phyloP scores from a whole-genome alignment of 2,329 filamentous ascomycete species.

The Hymenoscyphus occultus region DNA sequence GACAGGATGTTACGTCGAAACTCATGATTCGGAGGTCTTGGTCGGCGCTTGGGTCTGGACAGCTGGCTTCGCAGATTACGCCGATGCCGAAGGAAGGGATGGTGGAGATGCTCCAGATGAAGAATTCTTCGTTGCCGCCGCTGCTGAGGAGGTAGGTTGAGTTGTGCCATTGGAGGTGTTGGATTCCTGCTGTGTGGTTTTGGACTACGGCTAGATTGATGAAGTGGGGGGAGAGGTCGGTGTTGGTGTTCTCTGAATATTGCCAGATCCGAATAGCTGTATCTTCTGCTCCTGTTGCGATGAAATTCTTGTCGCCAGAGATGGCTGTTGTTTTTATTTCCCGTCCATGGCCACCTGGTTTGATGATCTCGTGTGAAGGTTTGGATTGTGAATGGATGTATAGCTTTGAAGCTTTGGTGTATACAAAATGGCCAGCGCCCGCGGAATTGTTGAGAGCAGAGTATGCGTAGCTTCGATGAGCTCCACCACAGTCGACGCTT shows the following conservation, averaged over 20 bases:
- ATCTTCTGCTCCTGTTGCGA: slow-evolving; percentile 70
- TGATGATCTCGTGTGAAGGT: slow-evolving; percentile 49
- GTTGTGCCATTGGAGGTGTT: slow-evolving; percentile 65
- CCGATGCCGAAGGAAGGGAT: slow-evolving; percentile 51
- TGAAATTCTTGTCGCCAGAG: slow-evolving; percentile 41
- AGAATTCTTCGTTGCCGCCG: slow-evolving; percentile 85
- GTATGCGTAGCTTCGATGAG: slow-evolving; percentile 72
- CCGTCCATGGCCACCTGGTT: slow-evolving; percentile 75
- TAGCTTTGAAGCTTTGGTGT: slow-evolving; percentile 64
- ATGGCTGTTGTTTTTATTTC: slow-evolving; percentile 70
- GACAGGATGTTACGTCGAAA: slow-evolving; percentile 56
- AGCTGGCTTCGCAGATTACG: slow-evolving; percentile 55
- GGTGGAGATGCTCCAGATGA: slow-evolving; percentile 67
- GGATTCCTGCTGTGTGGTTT: slow-evolving; percentile 79
- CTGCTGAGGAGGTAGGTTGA: slow-evolving; percentile 72
- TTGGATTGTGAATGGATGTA: slow-evolving; percentile 42
- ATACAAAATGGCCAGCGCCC: slow-evolving; percentile 59
- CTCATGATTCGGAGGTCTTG: slow-evolving; percentile 75
- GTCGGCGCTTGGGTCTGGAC: slow-evolving; percentile 49
- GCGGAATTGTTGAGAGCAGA: slow-evolving; percentile 21
- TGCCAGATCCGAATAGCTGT: slow-evolving; percentile 73
- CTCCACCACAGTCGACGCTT: slow-evolving; percentile 77
- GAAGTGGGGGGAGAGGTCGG: slow-evolving; percentile 17
- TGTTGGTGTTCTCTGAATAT: slow-evolving; percentile 33
- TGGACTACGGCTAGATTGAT: slow-evolving; percentile 63